Evolutionary conservation across 2,329 filamentous ascomycete species (phyloP).

Genomic region (Eurotiales sp.): DNA sequence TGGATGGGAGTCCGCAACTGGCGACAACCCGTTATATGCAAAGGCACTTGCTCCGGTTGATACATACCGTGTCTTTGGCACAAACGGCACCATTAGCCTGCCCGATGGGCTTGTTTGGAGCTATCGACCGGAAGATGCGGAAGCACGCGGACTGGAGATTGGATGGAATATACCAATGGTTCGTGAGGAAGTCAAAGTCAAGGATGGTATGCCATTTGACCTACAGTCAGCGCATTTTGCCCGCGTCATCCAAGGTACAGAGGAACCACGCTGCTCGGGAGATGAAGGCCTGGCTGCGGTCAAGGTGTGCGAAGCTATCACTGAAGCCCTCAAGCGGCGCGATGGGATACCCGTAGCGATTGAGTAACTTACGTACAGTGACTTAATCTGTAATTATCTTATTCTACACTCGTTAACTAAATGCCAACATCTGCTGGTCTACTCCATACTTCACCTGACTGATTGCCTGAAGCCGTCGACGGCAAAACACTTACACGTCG

Average conservation of each 20-base stretch:
- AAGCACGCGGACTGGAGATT: background rate
- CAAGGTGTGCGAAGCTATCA: constrained; percentile 14
- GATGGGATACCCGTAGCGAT: background rate
- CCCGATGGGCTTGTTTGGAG: constrained; percentile 12
- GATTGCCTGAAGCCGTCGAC: no score
- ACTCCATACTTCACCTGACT: no score
- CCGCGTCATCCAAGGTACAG: constrained; percentile 7
- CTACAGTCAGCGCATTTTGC: constrained; percentile 1
- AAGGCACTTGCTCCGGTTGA: constrained; percentile 8
- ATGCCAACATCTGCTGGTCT: no score
- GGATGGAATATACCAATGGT: background rate
- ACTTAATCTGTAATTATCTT: no score
- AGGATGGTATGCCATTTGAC: background rate
- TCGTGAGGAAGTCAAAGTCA: background rate
- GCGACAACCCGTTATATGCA: constrained; percentile 15
- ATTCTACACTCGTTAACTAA: no score
- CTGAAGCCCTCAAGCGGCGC: background rate
- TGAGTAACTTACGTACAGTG: no score
- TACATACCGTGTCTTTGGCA: constrained; percentile 13
- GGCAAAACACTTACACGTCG: background rate
- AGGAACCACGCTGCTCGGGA: constrained; percentile 12
- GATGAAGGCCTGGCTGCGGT: constrained; percentile 17
- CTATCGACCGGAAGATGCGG: background rate
- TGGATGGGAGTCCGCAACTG: constrained; percentile 16
- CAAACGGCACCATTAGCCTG: constrained; percentile 8